Evolutionary conservation across 805 yeast genomes (phyloP).

Genomic region (Candida dendrica): DNA sequence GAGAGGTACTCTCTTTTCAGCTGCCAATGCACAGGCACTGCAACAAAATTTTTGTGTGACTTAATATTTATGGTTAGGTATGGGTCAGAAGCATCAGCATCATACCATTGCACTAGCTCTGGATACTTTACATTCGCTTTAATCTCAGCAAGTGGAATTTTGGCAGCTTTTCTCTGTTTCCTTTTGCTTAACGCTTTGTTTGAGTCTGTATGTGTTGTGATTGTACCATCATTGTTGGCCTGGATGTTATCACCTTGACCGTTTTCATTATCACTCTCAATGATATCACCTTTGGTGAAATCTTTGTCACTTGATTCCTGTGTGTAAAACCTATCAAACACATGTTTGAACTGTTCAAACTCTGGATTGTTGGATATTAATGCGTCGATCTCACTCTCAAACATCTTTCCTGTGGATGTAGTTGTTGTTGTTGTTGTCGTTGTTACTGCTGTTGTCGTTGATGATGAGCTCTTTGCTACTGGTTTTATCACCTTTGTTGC

Average conservation of each 20-base stretch:
- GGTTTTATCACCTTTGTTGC: not conserved
- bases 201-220: conserved; percentile 11
- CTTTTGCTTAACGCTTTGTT: conserved; percentile 33
- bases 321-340: conserved; percentile 28
- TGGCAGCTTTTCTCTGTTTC: conserved; percentile 43
- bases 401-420: conserved; percentile 2
- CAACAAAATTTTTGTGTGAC: conserved; percentile 55
- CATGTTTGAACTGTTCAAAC: conserved; percentile 25
- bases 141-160: conserved; percentile 59
- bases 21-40: conserved; percentile 84
- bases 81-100: conserved; percentile 81
- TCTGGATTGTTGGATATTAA: conserved; percentile 23
- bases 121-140: conserved; percentile 60
- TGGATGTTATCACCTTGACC: conserved; percentile 7
- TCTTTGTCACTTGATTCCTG: conserved; percentile 12
- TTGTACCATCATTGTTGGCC: conserved; percentile 12
- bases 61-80: conserved; percentile 56
- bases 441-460: not conserved
- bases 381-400: conserved; percentile 18
- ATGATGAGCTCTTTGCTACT: not conserved
- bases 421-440: not conserved
- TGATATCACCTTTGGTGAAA: conserved; percentile 21
- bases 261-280: conserved; percentile 23
- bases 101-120: conserved; percentile 78
- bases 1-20: conserved; percentile 68